These are phyloP conservation scores for Diaporthe capsici DNA, from an alignment of 2,329 filamentous ascomycete species.

Conservation along the genomic window DNA sequence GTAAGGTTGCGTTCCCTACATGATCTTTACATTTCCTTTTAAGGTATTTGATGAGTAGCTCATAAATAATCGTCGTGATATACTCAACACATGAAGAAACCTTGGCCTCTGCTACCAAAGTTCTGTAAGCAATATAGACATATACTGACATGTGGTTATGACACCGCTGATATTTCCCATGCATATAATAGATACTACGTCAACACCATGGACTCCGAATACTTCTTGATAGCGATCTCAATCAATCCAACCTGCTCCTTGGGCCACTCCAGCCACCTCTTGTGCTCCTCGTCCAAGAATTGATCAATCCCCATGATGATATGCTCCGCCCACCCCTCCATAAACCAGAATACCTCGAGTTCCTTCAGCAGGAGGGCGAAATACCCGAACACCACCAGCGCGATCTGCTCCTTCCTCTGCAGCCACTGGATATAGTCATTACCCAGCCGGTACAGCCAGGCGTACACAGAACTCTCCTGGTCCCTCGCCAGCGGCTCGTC, in stretches of 20 bases:
- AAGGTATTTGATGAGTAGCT: too few relatives aligned
- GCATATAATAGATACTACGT: background rate
- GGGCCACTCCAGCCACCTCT: slow-evolving; percentile 15
- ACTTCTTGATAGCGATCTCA: slow-evolving; percentile 5
- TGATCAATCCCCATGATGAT: background rate
- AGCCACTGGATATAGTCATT: background rate
- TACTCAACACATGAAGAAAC: too few relatives aligned
- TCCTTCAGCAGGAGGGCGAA: slow-evolving; percentile 6
- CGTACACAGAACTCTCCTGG: background rate
- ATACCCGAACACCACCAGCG: slow-evolving; percentile 2
- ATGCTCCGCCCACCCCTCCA: slow-evolving; percentile 16
- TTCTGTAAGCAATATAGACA: too few relatives aligned
- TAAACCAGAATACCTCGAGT: slow-evolving; percentile 6
- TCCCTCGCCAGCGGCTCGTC: slow-evolving; percentile 10
- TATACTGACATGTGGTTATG: too few relatives aligned
- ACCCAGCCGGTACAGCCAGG: background rate
- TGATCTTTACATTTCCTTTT: too few relatives aligned
- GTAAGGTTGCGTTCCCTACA: too few relatives aligned
- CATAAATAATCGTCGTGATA: too few relatives aligned
- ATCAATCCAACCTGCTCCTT: slow-evolving; percentile 1
- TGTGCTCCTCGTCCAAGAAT: slow-evolving; percentile 14
- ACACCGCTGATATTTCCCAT: too few relatives aligned
- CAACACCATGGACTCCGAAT: slow-evolving; percentile 3
- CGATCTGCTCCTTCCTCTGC: slow-evolving; percentile 15
- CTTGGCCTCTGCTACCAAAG: too few relatives aligned